A percentile compares a stretch with the other conserved stretches of the same genome.
Evolutionary conservation across 768 basidiomycete genomes (phyloP).

Genomic region (Collybia sp.): DNA sequence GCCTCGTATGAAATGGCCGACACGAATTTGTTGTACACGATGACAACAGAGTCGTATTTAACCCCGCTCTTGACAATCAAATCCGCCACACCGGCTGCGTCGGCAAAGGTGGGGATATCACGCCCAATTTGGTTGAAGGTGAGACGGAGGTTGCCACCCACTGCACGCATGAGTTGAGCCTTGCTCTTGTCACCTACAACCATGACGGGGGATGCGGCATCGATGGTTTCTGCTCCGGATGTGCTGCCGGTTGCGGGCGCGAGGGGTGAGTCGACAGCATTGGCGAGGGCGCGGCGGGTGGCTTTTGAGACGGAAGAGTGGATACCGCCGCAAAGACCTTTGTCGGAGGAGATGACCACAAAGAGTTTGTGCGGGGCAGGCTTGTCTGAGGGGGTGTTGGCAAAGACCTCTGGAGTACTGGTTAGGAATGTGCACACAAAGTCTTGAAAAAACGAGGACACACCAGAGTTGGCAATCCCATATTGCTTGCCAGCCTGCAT

Average conservation of each 20-base stretch:
- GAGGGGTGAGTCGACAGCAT: conserved; percentile 46
- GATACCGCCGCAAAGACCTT: conserved; percentile 99
- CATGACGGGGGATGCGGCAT: conserved; percentile 66
- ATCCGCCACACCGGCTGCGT: conserved; percentile 93
- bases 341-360: conserved; percentile 94
- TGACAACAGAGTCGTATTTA: conserved; percentile 79
- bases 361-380: conserved; percentile 79
- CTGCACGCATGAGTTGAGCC: conserved; percentile 72
- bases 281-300: conserved; percentile 66
- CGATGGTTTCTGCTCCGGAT: conserved; percentile 39
- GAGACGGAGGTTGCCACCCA: conserved; percentile 64
- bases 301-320: conserved; percentile 95
- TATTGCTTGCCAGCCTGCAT: conserved; percentile 91
- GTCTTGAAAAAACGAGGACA: conserved; percentile 19
- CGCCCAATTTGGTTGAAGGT: conserved; percentile 98
- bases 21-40: conserved; percentile 83
- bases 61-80: conserved; percentile 81
- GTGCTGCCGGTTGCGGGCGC: conserved; percentile 29
- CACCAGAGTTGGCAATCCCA: conserved; percentile 88
- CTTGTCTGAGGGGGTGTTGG: conserved; percentile 65
- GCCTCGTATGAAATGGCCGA: conserved; percentile 92
- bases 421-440: background rate
- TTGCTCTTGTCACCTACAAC: conserved; percentile 98
- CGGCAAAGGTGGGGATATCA: conserved; percentile 95
- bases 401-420: conserved; percentile 72